Evolutionary conservation across 2,329 filamentous ascomycete species (phyloP), one percentile per base, ranked within the genome.

Genomic region (Cordyceps javanica): DNA sequence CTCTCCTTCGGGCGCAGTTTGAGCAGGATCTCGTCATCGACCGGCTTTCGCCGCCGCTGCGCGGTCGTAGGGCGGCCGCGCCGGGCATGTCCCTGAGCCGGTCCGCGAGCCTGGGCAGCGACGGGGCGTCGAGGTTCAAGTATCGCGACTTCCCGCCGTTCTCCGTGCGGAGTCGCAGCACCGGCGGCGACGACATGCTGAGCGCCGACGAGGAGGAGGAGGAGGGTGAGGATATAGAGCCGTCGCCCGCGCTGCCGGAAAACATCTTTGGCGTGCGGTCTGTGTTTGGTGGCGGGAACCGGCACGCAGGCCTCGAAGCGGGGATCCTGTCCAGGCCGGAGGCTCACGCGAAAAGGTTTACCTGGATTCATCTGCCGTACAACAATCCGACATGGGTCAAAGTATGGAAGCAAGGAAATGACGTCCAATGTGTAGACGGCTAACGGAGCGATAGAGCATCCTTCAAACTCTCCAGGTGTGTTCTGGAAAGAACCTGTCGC

Each of bases 381-480:
- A 83, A 80, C 9, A 83, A 83, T 53, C 79, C 81, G 0, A 73
- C 77, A 0, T 84, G 81, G 81, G 81, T 83, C 2, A 81, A 80
- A 71, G 80, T 80, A 64, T 60, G 69, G 55, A 3, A 32, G 2
- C 2, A 26, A 16, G n/a, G 57, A 36, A 5, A 60, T 51, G 30
- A 59, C 46, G 55, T 61, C 56, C 7, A 61, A 67, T 4, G 61
- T 60, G 21, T 62, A 61, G 26, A 62, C 63, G 64, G 26, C 16
- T 28, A 8, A 44, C 36, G 28, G 26, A 10, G 5, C 5, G 2
- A 46, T 50, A 73, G 70, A 78, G 72, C 59, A 69, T 82, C 3
- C 72, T 78, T 3, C 75, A 77, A 61, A 74, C 73, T 0, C 65
- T 79, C 34, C 71, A 78, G 53, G 62, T 64, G 1, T 66, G 67